Conservation (phyloP, 345 rosid genomes). For the Triadica sebifera region DNA sequence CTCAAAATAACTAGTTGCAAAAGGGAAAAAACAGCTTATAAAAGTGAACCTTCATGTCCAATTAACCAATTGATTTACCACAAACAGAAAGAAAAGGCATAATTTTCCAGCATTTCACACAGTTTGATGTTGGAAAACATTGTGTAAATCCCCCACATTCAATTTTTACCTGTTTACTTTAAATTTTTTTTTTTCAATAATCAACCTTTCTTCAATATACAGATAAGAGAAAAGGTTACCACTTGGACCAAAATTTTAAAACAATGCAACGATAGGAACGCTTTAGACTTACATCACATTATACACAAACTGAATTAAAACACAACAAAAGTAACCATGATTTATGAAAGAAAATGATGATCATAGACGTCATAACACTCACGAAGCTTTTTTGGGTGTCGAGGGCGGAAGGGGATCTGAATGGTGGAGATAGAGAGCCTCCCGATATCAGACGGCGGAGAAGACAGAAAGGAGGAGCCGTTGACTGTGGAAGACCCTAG, state of each 20-base stretch:
- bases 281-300: background rate
- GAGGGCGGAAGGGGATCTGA: slow-evolving; percentile 16
- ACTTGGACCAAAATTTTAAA: background rate
- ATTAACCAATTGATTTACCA: background rate
- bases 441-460: slow-evolving; percentile 7
- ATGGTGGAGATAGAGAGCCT: slow-evolving; percentile 19
- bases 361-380: background rate
- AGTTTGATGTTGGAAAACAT: background rate
- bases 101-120: background rate
- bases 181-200: too few species aligned
- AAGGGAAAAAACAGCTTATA: background rate
- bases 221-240: background rate
- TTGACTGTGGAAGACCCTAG: slow-evolving; percentile 4
- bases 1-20: background rate
- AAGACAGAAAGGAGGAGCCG: background rate
- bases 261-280: background rate
- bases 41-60: background rate
- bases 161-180: background rate
- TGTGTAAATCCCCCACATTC: background rate
- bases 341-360: background rate
- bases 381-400: slow-evolving; percentile 22
- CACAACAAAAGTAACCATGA: background rate
- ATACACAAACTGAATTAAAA: background rate
- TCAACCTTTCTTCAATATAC: background rate
- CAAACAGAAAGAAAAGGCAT: background rate